phyloP scores from a whole-genome alignment of 2,329 filamentous ascomycete genomes.

The Fusarium pseudograminearum region DNA sequence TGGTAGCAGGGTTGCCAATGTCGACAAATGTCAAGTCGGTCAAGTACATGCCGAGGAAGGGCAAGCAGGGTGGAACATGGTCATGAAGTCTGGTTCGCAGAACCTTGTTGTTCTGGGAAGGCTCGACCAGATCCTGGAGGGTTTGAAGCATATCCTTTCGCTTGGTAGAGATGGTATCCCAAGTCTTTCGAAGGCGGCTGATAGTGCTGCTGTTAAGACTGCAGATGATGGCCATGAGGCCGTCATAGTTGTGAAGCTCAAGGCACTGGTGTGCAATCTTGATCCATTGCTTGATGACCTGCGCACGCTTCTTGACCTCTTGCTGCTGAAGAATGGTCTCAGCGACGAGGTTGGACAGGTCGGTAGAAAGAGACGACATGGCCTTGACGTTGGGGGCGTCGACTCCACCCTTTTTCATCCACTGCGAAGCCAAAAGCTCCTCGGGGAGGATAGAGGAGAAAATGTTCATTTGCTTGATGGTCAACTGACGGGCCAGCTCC shows the following conservation, averaged over 20 bases:
- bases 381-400: constrained; percentile 90
- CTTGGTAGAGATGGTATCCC: constrained; percentile 88
- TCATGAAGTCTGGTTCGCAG: constrained; percentile 86
- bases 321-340: constrained; percentile 89
- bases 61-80: constrained; percentile 90
- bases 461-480: constrained; percentile 88
- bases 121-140: constrained; percentile 87
- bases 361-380: constrained; percentile 92
- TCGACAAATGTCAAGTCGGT: constrained; percentile 97
- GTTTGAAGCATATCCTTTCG: constrained; percentile 83
- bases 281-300: constrained; percentile 97
- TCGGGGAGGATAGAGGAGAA: constrained; percentile 94
- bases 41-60: constrained; percentile 95
- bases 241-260: constrained; percentile 95
- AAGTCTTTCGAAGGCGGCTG: constrained; percentile 86
- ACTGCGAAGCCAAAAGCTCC: constrained; percentile 90
- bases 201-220: constrained; percentile 93
- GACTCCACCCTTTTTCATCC: constrained; percentile 87
- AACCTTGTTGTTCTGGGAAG: constrained; percentile 89
- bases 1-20: constrained; percentile 89
- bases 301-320: constrained; percentile 93
- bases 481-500: constrained; percentile 92
- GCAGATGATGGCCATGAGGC: constrained; percentile 96
- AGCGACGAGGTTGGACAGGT: constrained; percentile 90
- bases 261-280: constrained; percentile 90